Percentiles rank a stretch among this genome's conserved stretches.
These are phyloP conservation scores for Ogataea chonburiensis DNA, from an alignment of 805 yeast species.

Conservation along the genomic window DNA sequence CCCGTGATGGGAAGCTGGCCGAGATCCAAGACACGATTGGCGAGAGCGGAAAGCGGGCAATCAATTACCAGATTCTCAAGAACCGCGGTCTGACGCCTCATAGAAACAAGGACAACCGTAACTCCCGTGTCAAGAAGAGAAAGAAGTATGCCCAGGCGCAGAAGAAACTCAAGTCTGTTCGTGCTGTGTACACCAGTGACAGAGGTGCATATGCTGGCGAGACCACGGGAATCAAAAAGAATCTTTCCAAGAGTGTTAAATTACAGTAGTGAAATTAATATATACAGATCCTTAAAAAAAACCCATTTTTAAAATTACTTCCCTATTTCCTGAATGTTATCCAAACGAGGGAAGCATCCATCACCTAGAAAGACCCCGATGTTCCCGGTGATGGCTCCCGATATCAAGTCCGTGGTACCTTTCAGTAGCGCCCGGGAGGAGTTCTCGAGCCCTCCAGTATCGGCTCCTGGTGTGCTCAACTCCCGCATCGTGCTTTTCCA, in stretches of 20 bases:
- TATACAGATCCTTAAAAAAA: constrained; percentile 1
- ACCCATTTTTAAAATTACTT: no score
- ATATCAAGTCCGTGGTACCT: constrained; percentile 3
- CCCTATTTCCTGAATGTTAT: background rate
- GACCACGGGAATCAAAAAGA: constrained; percentile 95
- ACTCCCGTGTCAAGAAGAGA: constrained; percentile 97
- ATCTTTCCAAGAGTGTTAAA: constrained; percentile 82
- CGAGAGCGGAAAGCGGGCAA: constrained; percentile 87
- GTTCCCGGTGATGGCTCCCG: constrained; percentile 5
- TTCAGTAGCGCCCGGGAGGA: constrained; percentile 5
- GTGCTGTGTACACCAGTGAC: constrained; percentile 80
- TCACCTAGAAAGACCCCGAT: background rate
- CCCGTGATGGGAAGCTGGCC: constrained; percentile 78
- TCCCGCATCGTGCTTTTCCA: constrained; percentile 19
- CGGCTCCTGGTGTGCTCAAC: constrained; percentile 9
- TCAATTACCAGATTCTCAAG: constrained; percentile 91
- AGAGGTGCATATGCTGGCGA: constrained; percentile 89
- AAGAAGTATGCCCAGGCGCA: constrained; percentile 92
- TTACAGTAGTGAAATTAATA: constrained; percentile 42
- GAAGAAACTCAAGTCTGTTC: constrained; percentile 86
- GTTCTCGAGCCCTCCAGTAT: background rate
- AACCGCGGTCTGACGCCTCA: constrained; percentile 94
- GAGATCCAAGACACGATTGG: constrained; percentile 68
- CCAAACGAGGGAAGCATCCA: background rate
- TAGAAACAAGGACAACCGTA: constrained; percentile 90